Conservation (phyloP, 805 yeast genomes). For the Cyberlindnera sargentensis region DNA sequence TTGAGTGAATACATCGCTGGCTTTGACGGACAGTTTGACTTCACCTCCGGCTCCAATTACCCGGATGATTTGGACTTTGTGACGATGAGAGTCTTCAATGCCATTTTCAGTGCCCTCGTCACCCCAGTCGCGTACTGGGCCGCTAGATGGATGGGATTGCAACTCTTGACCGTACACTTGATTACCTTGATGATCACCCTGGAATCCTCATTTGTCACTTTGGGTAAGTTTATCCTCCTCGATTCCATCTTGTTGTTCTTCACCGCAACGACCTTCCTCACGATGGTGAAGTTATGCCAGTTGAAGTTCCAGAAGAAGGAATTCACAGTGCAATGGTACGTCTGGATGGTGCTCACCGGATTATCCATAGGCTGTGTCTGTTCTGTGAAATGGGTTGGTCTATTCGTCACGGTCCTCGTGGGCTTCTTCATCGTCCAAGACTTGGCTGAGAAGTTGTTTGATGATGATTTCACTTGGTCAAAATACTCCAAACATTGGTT, state of each 20-base stretch:
- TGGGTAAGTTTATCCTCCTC: conserved; percentile 82
- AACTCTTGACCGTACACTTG: conserved; percentile 66
- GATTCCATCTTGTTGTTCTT: conserved; percentile 90
- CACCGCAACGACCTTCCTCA: conserved; percentile 70
- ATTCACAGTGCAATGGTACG: conserved; percentile 76
- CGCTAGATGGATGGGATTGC: conserved; percentile 67
- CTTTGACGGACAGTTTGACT: conserved; percentile 82
- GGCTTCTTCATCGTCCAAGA: conserved; percentile 88
- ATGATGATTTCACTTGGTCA: conserved; percentile 42
- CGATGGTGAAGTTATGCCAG: conserved; percentile 48
- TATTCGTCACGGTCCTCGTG: conserved; percentile 78
- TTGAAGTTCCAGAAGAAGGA: conserved; percentile 60
- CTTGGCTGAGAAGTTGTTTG: conserved; percentile 79
- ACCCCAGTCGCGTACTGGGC: conserved; percentile 86
- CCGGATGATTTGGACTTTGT: conserved; percentile 75
- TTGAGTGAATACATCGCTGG: conserved; percentile 81
- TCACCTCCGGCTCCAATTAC: conserved; percentile 73
- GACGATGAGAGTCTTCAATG: conserved; percentile 84
- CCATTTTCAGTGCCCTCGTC: conserved; percentile 73
- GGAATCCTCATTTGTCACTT: conserved; percentile 77
- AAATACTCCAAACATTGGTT: conserved; percentile 57
- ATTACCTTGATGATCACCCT: conserved; percentile 73
- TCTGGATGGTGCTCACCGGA: conserved; percentile 83
- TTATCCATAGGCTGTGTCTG: conserved; percentile 82
- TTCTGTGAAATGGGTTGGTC: conserved; percentile 95